These are phyloP conservation scores for Helianthus tuberosus DNA, from an alignment of 129 eudicot genomes.

Conservation along the genomic window DNA sequence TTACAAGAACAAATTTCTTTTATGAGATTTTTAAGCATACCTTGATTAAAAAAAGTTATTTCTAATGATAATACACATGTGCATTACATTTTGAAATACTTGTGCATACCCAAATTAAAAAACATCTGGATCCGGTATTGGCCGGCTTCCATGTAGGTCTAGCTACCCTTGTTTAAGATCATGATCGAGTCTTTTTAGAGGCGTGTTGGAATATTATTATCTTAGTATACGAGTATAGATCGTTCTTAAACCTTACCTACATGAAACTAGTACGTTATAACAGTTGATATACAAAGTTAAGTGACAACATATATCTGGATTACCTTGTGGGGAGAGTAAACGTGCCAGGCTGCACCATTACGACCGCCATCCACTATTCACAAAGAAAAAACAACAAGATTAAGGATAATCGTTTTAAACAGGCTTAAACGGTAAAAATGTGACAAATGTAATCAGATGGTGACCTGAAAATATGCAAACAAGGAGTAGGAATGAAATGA, in stretches of 20 bases:
- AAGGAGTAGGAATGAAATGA: constrained; percentile 44
- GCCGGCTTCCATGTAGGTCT: not conserved
- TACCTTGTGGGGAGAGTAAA: constrained; percentile 44
- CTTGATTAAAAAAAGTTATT: not conserved
- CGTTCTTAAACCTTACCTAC: not conserved
- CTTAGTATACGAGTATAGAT: not conserved
- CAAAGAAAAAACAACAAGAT: constrained; percentile 7
- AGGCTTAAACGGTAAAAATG: not conserved
- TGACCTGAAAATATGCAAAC: constrained; percentile 42
- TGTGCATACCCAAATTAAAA: not conserved
- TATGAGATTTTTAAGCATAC: not conserved
- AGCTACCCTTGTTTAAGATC: not conserved
- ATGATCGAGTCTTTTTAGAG: not conserved
- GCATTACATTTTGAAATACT: not conserved
- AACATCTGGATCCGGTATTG: not conserved
- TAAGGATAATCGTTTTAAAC: not conserved
- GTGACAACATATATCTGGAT: not conserved
- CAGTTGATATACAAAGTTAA: not conserved
- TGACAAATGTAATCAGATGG: not conserved
- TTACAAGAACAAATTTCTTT: not conserved
- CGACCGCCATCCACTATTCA: constrained; percentile 26
- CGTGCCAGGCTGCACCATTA: constrained; percentile 16
- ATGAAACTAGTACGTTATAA: constrained; percentile 2
- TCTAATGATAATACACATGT: not conserved
- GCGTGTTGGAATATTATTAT: not conserved